phyloP scores from a whole-genome alignment of 257 asterid genomes.

The Schizonepeta tenuifolia region DNA sequence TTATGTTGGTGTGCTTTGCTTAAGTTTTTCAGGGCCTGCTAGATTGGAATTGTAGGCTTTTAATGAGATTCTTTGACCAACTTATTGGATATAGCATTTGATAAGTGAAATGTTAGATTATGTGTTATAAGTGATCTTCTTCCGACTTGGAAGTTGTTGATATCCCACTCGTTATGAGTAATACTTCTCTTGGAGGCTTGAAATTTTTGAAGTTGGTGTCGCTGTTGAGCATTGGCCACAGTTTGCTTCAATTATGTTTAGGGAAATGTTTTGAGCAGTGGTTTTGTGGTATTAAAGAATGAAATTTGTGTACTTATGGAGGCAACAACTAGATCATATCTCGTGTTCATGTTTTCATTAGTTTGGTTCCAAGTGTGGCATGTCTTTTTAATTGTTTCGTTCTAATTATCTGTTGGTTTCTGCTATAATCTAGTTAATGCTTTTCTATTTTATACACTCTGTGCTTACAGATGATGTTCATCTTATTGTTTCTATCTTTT shows the following conservation, averaged over 20 bases:
- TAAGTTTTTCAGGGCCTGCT: not conserved
- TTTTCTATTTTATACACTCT: not conserved
- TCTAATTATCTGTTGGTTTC: not conserved
- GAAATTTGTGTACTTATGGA: not conserved
- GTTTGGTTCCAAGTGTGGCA: not conserved
- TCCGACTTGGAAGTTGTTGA: conserved; percentile 5
- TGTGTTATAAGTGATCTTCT: not conserved
- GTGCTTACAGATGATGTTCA: not conserved
- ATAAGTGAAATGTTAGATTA: not conserved
- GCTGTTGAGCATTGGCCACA: not conserved
- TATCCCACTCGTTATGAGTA: conserved; percentile 10
- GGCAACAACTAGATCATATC: not conserved
- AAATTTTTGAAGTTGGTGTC: not conserved
- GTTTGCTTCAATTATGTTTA: conserved; percentile 20
- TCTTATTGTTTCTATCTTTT: conserved; percentile 13
- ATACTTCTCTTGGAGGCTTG: not conserved
- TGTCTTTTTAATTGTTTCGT: not conserved
- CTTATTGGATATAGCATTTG: not conserved
- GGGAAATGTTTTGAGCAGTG: not conserved
- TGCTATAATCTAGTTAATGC: not conserved
- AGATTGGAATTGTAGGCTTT: not conserved
- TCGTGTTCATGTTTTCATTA: not conserved
- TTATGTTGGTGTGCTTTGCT: not conserved
- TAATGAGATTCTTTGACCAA: not conserved
- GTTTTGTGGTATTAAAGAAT: not conserved